These are phyloP conservation scores for Brassica hybrid DNA, from an alignment of 441 rosid genomes.

Conservation along the genomic window DNA sequence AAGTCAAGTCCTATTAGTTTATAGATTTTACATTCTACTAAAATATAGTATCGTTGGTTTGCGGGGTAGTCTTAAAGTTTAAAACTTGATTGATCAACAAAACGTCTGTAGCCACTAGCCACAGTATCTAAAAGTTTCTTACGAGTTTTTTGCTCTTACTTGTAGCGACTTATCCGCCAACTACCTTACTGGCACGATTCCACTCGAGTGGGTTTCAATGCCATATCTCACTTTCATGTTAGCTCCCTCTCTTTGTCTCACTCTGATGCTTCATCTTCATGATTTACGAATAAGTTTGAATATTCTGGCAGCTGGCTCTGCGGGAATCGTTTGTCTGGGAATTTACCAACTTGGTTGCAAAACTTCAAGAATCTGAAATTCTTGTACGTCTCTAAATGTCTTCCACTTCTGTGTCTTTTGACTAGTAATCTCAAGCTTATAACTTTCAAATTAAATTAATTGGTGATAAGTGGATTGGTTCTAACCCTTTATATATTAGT, in stretches of 20 bases:
- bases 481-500: neutral
- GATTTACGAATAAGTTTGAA: neutral
- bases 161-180: constrained; percentile 31
- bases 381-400: neutral
- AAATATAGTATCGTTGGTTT: neutral
- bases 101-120: neutral
- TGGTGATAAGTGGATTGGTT: neutral
- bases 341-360: constrained; percentile 26
- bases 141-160: neutral
- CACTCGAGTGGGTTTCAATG: constrained; percentile 34
- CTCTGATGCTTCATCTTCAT: neutral
- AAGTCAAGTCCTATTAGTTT: neutral
- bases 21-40: neutral
- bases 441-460: neutral
- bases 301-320: constrained; percentile 22
- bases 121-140: neutral
- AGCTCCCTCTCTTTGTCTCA: neutral
- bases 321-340: constrained; percentile 31
- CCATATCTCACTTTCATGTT: constrained; percentile 23
- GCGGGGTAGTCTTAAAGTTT: neutral
- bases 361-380: constrained; percentile 20
- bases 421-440: neutral
- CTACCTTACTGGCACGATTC: constrained; percentile 37
- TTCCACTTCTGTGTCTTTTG: neutral
- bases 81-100: too few relatives aligned